Conservation (phyloP, 495 filamentous ascomycete genomes). For the Xylaria acuta region DNA sequence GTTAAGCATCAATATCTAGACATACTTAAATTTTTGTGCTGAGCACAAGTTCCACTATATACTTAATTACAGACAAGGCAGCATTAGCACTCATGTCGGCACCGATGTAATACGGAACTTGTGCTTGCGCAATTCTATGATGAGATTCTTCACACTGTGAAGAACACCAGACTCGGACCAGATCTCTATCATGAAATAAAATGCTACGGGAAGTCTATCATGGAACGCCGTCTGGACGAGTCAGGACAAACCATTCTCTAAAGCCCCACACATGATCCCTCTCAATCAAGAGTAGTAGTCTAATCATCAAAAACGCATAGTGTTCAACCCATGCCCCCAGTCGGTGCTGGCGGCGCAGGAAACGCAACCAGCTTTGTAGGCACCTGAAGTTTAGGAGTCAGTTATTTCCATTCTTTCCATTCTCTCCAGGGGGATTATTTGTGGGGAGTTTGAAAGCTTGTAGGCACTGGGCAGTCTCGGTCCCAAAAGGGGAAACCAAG, state of each 20-base stretch:
- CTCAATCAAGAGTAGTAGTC: neutral
- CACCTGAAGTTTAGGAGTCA: neutral
- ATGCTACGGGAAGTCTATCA: neutral
- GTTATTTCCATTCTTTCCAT: neutral
- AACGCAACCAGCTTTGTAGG: conserved; percentile 20
- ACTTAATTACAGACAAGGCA: too few species aligned
- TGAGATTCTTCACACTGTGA: neutral
- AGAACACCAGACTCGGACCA: neutral
- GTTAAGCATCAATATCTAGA: neutral
- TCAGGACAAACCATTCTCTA: neutral
- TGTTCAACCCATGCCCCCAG: neutral
- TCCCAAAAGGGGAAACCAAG: neutral
- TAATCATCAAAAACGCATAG: neutral
- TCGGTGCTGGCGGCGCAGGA: neutral
- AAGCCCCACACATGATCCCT: neutral
- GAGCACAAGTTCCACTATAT: neutral
- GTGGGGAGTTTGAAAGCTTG: neutral
- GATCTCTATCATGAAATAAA: neutral
- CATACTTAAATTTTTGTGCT: neutral
- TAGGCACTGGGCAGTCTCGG: neutral
- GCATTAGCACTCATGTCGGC: neutral
- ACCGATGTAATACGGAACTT: neutral
- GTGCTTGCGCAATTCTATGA: neutral
- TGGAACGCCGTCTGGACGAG: neutral
- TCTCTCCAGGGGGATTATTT: neutral